A percentile compares a stretch with the other conserved stretches of the same genome.
Conservation (phyloP, 2,329 filamentous ascomycete genomes). For the Penicillium fuscoglaucum region DNA sequence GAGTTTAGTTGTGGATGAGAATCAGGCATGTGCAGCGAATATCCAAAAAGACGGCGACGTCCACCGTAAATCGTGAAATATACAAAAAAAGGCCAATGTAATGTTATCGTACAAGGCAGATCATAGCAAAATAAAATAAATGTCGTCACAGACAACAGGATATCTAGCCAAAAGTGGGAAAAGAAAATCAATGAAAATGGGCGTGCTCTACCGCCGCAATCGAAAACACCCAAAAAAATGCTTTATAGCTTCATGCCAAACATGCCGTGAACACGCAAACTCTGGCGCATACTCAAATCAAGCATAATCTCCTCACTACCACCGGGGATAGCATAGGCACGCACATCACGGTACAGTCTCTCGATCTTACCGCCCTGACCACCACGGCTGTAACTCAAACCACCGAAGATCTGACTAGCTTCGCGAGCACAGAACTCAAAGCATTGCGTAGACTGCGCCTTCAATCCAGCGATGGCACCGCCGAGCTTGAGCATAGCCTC, state of each 20-base stretch:
- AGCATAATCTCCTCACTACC: constrained; percentile 99
- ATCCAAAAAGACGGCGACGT: not conserved
- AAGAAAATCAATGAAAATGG: constrained; percentile 1
- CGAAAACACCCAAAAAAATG: constrained; percentile 7
- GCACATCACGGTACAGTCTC: constrained; percentile 88
- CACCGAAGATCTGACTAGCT: constrained; percentile 96
- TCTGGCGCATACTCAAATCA: constrained; percentile 91
- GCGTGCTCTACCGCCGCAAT: not conserved
- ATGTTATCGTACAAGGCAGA: constrained; percentile 19
- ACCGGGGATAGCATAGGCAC: constrained; percentile 94
- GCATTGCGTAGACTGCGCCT: constrained; percentile 89
- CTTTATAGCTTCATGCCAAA: constrained; percentile 83
- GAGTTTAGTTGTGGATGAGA: not conserved
- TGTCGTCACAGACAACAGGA: constrained; percentile 21
- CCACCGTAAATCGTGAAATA: not conserved
- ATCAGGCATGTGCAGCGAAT: not conserved
- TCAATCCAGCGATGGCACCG: constrained; percentile 88
- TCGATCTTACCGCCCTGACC: constrained; percentile 96
- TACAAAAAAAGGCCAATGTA: constrained; percentile 3
- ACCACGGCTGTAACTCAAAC: constrained; percentile 85
- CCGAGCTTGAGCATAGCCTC: constrained; percentile 96
- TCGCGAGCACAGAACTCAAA: constrained; percentile 98
- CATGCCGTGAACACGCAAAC: constrained; percentile 80
- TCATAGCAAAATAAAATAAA: constrained; percentile 11
- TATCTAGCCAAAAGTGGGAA: constrained; percentile 19